phyloP scores from a whole-genome alignment of 1,284 basidiomycete species.

The Somion occarium region DNA sequence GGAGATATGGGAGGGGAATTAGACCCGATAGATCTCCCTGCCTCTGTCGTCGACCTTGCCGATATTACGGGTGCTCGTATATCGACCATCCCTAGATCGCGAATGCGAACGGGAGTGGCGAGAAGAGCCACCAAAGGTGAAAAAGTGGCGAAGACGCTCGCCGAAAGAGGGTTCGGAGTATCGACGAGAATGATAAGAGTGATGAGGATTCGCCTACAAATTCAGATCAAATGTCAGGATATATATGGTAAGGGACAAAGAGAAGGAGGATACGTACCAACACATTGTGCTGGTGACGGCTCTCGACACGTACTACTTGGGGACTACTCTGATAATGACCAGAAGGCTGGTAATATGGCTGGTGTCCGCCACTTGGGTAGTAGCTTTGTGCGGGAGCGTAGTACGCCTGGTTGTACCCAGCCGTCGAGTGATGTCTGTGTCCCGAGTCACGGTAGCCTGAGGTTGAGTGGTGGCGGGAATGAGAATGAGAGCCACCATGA shows the following conservation, averaged over 20 bases:
- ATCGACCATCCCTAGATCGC: conserved; percentile 37
- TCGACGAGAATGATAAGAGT: conserved; percentile 14
- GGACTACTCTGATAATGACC: too few species aligned
- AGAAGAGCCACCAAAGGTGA: conserved; percentile 38
- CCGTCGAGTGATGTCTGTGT: neutral
- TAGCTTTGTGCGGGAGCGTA: neutral
- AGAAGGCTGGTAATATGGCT: neutral
- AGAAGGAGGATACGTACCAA: too few species aligned
- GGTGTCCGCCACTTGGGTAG: neutral
- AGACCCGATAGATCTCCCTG: conserved; percentile 46
- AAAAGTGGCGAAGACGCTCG: conserved; percentile 50
- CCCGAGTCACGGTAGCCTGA: neutral
- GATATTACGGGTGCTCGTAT: conserved; percentile 45
- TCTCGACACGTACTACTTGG: neutral
- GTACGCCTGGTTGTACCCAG: neutral
- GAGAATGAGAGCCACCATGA: neutral
- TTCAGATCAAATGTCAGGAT: too few species aligned
- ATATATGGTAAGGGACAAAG: too few species aligned
- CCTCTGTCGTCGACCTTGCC: conserved; percentile 48
- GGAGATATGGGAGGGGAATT: too few species aligned
- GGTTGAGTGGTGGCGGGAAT: neutral
- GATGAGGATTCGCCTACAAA: neutral
- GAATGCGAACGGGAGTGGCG: conserved; percentile 22
- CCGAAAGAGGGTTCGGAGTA: conserved; percentile 32
- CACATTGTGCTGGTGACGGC: neutral